These are phyloP conservation scores for Stephanodiscus triporus DNA, from an alignment of 108 stramenopile genomes.

Conservation along the genomic window DNA sequence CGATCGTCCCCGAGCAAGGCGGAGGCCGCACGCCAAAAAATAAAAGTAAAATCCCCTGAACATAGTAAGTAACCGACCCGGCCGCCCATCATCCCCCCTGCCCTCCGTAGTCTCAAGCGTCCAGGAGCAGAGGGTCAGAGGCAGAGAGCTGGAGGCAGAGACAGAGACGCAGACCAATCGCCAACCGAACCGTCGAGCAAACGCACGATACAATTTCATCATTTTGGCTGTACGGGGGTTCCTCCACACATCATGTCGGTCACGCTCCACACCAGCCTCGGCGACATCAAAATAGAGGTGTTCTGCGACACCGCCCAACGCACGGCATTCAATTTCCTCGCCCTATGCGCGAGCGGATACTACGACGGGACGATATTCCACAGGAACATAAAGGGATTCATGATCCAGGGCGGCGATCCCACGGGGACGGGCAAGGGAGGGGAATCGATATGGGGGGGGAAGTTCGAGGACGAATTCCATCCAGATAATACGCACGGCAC, in stretches of 20 bases:
- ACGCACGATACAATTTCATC: neutral
- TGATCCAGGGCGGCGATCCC: slow-evolving; percentile 98
- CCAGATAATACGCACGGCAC: slow-evolving; percentile 86
- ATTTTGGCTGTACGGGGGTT: too few species aligned
- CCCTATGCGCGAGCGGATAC: slow-evolving; percentile 83
- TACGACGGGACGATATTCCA: slow-evolving; percentile 96
- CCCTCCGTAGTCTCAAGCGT: too few species aligned
- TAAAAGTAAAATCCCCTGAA: too few species aligned
- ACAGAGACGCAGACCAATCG: too few species aligned
- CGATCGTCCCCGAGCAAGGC: too few species aligned
- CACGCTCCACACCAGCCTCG: slow-evolving; percentile 91
- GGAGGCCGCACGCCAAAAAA: too few species aligned
- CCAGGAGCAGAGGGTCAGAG: too few species aligned
- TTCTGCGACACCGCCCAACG: slow-evolving; percentile 95
- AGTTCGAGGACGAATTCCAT: slow-evolving; percentile 96
- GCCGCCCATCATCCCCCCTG: too few species aligned
- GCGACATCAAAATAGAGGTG: slow-evolving; percentile 95
- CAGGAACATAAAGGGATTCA: slow-evolving; percentile 94
- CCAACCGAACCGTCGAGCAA: too few species aligned
- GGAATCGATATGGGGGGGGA: slow-evolving; percentile 97
- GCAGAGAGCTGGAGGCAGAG: too few species aligned
- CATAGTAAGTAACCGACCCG: too few species aligned
- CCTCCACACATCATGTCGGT: slow-evolving; percentile 73
- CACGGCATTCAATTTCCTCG: slow-evolving; percentile 92
- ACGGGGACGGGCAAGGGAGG: slow-evolving; percentile 88